These are phyloP conservation scores for Epicoccum sorghinum DNA, from an alignment of 2,329 filamentous ascomycete species.

Conservation along the genomic window DNA sequence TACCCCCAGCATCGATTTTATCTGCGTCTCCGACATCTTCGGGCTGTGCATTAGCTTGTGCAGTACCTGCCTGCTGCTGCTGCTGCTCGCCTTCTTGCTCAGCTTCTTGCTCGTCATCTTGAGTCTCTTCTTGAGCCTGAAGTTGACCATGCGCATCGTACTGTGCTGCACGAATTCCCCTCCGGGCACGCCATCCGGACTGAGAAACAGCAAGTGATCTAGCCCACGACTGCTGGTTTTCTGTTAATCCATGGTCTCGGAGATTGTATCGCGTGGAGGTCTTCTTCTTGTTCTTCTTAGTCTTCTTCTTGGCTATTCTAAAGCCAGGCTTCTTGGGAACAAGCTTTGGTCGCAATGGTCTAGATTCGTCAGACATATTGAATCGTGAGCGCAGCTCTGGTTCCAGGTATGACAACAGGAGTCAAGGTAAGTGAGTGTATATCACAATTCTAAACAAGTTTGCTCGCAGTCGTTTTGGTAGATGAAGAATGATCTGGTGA, in stretches of 20 bases:
- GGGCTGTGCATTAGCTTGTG: background rate
- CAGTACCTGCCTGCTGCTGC: too few relatives aligned
- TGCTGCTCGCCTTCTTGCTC: too few relatives aligned
- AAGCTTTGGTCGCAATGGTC: background rate
- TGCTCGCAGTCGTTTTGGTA: too few relatives aligned
- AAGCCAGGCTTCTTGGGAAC: background rate
- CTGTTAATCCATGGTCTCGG: background rate
- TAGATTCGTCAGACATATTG: too few relatives aligned
- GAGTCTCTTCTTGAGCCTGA: background rate
- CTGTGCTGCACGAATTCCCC: too few relatives aligned
- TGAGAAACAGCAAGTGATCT: background rate
- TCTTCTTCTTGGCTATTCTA: background rate
- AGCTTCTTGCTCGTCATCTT: background rate
- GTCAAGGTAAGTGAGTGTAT: too few relatives aligned
- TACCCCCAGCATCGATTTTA: background rate
- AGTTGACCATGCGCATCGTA: too few relatives aligned
- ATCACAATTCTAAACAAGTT: too few relatives aligned
- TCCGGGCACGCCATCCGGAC: background rate
- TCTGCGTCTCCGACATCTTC: background rate
- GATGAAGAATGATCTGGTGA: too few relatives aligned
- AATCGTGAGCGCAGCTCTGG: too few relatives aligned
- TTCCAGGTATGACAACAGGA: too few relatives aligned
- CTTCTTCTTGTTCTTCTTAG: background rate
- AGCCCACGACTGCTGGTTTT: conserved; percentile 1
- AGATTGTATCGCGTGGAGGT: background rate